These are phyloP conservation scores for Lantana camara DNA, from an alignment of 257 asterid genomes.

Conservation along the genomic window DNA sequence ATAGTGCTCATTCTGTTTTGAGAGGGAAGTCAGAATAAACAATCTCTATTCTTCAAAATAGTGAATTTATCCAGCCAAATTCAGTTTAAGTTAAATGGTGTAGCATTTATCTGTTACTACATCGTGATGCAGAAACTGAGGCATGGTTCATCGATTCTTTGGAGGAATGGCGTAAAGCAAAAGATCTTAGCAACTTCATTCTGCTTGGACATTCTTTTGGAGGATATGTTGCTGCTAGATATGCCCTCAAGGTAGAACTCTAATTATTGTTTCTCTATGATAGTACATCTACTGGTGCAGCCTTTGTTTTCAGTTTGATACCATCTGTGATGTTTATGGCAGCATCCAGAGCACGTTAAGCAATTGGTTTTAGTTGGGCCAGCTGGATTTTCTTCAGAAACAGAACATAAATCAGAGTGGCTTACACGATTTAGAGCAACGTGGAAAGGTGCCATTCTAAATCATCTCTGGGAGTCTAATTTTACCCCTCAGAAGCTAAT, in stretches of 20 bases:
- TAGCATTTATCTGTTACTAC: not conserved
- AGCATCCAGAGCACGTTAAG: constrained; percentile 93
- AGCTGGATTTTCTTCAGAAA: constrained; percentile 85
- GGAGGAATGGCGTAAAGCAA: constrained; percentile 96
- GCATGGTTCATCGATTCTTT: constrained; percentile 71
- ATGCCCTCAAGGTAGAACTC: constrained; percentile 78
- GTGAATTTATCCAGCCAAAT: not conserved
- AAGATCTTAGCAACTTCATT: constrained; percentile 80
- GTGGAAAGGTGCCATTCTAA: constrained; percentile 85
- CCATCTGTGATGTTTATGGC: constrained; percentile 33
- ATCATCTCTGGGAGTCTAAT: constrained; percentile 98
- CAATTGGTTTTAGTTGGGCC: constrained; percentile 94
- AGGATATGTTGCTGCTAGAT: constrained; percentile 92
- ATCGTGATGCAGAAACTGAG: constrained; percentile 71
- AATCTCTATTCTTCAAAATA: constrained; percentile 1
- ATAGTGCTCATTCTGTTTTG: constrained; percentile 4
- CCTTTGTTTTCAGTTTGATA: constrained; percentile 24
- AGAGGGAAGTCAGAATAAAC: not conserved
- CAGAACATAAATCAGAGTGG: constrained; percentile 65
- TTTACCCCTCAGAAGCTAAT: constrained; percentile 86
- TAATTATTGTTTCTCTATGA: not conserved
- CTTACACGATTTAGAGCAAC: constrained; percentile 65
- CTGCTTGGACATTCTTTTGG: constrained; percentile 98
- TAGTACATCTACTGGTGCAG: not conserved
- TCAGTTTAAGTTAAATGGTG: not conserved